Evolutionary conservation across 148 eudicot genomes (phyloP), one percentile per base, ranked within the genome.

Genomic region (Vaccinium darrowii): DNA sequence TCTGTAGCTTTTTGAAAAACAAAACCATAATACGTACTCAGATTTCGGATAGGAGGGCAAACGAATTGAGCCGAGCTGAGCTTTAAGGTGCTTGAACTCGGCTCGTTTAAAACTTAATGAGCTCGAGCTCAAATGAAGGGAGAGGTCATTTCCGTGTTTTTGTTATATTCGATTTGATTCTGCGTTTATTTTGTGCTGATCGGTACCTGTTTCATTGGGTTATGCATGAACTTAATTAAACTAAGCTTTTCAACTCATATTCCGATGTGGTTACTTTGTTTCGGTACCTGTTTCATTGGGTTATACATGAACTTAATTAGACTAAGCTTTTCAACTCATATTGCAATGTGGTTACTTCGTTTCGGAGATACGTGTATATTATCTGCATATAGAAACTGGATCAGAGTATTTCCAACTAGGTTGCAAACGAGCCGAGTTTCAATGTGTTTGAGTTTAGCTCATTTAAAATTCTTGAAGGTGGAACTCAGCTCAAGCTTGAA

Each of bases 101-200:
- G 47, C 47, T 43, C 47, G 47, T 43, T 43, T 43, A 43, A 43
- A 43, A 43, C 47, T 43, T 43, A 43, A 4, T 43, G 47, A 43
- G 47, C 47, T 43, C 47, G 47, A 43, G 47, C 47, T 43, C 47
- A 43, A 43, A 43, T 75, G 15, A 79, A 73, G 15, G 86, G 86
- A 12, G 84, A 80, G 91, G 71, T 63, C 71, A 63, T 21, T 62
- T 21, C 65, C 18, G 23, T 62, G 25, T 62, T 62, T 62, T 21
- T 19, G 21, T 4, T 56, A 15, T 0, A 21, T 9, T 21, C 25
- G 3, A 57, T 57, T 57, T 57, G 7, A 57, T 16, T 57, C 16
- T 56, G 16, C 19, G 3, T 56, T 56, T 56, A 13, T 54, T 56
- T 15, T 15, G 60, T 15, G 60, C 6, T 56, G 18, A 56, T 14